phyloP scores from a whole-genome alignment of 148 eudicot species.

The Persicaria maculosa region DNA sequence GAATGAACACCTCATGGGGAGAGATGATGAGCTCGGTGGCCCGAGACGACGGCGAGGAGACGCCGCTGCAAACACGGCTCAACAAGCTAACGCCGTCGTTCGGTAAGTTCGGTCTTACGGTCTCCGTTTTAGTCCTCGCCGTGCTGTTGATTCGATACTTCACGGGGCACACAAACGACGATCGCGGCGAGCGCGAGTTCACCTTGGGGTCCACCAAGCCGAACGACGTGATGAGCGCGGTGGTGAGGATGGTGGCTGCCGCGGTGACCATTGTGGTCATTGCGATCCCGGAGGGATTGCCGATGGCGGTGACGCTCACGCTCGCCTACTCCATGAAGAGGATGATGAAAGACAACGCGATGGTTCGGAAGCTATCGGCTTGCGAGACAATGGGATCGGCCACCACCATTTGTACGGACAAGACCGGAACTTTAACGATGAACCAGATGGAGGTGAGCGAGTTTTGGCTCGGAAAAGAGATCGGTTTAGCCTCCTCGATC shows the following conservation, averaged over 20 bases:
- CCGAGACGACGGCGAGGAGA: conserved; percentile 16
- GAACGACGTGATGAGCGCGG: conserved; percentile 15
- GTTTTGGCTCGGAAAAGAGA: conserved; percentile 19
- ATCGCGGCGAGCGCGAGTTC: conserved; percentile 18
- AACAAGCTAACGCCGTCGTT: conserved; percentile 26
- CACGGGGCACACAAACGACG: conserved; percentile 24
- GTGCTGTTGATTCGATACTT: conserved; percentile 25
- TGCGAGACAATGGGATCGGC: conserved; percentile 36
- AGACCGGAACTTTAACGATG: conserved; percentile 26
- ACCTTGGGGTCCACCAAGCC: conserved; percentile 16
- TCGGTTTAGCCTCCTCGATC: not conserved
- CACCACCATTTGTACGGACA: conserved; percentile 28
- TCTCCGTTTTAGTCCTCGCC: conserved; percentile 23
- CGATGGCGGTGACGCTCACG: conserved; percentile 27
- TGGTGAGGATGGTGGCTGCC: conserved; percentile 24
- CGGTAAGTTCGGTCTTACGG: conserved; percentile 24
- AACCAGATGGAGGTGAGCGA: conserved; percentile 26
- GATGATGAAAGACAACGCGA: conserved; percentile 27
- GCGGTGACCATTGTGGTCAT: conserved; percentile 28
- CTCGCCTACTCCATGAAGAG: conserved; percentile 31
- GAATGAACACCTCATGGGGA: conserved; percentile 29
- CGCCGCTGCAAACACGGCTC: conserved; percentile 22
- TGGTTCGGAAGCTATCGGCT: conserved; percentile 31
- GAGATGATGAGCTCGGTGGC: conserved; percentile 26
- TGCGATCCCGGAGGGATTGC: conserved; percentile 29